phyloP scores from a whole-genome alignment of 2,329 filamentous ascomycete species.

The Fusarium nematophilum region DNA sequence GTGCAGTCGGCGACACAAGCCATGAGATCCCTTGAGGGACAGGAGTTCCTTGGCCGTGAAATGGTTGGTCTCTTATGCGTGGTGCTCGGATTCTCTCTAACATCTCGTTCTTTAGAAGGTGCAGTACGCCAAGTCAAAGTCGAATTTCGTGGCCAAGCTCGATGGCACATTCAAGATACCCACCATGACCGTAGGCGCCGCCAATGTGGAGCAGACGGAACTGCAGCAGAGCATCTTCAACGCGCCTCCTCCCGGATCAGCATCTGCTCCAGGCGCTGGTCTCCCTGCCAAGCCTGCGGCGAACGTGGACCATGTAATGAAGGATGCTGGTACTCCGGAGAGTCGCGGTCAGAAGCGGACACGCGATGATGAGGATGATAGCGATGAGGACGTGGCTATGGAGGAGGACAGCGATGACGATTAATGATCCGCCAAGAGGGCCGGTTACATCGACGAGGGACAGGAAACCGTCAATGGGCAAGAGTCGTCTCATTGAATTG shows the following conservation, averaged over 20 bases:
- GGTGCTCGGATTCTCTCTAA: constrained; percentile 9
- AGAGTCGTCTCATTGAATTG: constrained; percentile 48
- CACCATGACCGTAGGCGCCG: constrained; percentile 60
- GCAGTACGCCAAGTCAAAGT: constrained; percentile 89
- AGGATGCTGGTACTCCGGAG: constrained; percentile 65
- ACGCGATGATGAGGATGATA: constrained; percentile 73
- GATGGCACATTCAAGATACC: constrained; percentile 89
- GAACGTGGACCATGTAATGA: constrained; percentile 59
- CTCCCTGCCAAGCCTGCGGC: constrained; percentile 62
- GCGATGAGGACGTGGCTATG: constrained; percentile 76
- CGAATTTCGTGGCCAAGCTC: constrained; percentile 87
- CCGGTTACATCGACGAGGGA: constrained; percentile 32
- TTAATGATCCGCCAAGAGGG: constrained; percentile 47
- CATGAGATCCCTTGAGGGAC: constrained; percentile 87
- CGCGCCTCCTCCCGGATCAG: constrained; percentile 66
- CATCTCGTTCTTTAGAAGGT: constrained; percentile 74
- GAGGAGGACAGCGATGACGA: constrained; percentile 81
- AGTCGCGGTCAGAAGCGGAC: constrained; percentile 75
- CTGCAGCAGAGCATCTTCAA: constrained; percentile 85
- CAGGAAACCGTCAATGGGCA: constrained; percentile 13
- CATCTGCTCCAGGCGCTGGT: constrained; percentile 54
- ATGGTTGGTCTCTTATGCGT: constrained; percentile 70
- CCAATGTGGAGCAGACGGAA: constrained; percentile 74
- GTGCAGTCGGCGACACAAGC: constrained; percentile 92
- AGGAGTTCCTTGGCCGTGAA: constrained; percentile 84